Conservation (phyloP, 495 filamentous ascomycete genomes). For the Talaromyces stipitatus region DNA sequence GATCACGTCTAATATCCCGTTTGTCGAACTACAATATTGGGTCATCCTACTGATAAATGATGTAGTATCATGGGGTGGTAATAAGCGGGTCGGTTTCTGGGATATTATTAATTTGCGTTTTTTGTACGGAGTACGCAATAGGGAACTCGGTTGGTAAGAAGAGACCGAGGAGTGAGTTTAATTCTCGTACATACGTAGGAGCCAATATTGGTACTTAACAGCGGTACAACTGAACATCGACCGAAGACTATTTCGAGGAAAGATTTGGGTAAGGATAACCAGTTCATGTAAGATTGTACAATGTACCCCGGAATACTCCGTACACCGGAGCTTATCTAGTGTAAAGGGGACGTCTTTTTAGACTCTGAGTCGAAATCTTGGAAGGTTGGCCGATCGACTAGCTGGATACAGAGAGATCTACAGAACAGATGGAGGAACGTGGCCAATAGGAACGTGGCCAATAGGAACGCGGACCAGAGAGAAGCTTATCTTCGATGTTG, state of each 20-base stretch:
- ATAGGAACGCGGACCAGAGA: neutral
- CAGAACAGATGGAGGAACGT: too few species aligned
- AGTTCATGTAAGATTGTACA: too few species aligned
- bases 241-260: neutral
- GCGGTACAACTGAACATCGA: neutral
- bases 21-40: neutral
- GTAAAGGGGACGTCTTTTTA: neutral
- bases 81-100: neutral
- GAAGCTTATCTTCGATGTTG: neutral
- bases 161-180: neutral
- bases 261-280: neutral
- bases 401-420: too few species aligned
- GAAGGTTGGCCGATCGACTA: neutral
- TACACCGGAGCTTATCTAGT: too few species aligned
- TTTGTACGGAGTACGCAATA: too few species aligned
- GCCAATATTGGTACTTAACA: neutral
- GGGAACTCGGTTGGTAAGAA: neutral
- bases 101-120: neutral
- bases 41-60: neutral
- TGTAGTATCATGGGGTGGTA: constrained; percentile 5
- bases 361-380: neutral
- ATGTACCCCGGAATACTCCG: too few species aligned
- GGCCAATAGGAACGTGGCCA: neutral
- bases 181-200: neutral
- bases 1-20: too few species aligned